Evolutionary conservation across 768 basidiomycete species (phyloP).

Genomic region (Calocybe cyanea): DNA sequence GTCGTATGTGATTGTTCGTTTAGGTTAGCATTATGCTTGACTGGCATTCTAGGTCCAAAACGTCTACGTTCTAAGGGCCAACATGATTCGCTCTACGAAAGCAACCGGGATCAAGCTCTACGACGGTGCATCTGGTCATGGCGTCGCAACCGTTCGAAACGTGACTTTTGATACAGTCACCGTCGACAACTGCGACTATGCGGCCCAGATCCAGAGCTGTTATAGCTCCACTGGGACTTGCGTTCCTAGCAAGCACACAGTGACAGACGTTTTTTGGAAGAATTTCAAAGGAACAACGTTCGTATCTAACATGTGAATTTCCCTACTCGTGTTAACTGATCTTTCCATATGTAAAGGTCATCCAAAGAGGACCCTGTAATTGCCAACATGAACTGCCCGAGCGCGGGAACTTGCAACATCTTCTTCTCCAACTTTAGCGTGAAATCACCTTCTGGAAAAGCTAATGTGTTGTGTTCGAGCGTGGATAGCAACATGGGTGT

Average conservation of each 20-base stretch:
- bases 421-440: constrained; percentile 20
- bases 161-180: constrained; percentile 26
- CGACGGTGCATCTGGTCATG: constrained; percentile 24
- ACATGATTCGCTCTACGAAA: constrained; percentile 27
- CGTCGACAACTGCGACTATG: constrained; percentile 28
- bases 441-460: constrained; percentile 22
- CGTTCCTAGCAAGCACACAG: constrained; percentile 18
- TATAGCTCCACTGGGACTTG: constrained; percentile 24
- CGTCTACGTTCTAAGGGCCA: constrained; percentile 23
- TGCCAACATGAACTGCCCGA: constrained; percentile 26
- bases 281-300: constrained; percentile 27
- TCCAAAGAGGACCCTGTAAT: constrained; percentile 21
- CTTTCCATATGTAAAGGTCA: constrained; percentile 14
- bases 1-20: constrained; percentile 5
- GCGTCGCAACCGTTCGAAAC: constrained; percentile 26
- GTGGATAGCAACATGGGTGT: constrained; percentile 23
- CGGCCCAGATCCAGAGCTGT: constrained; percentile 28
- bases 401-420: constrained; percentile 22
- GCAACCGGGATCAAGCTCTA: constrained; percentile 30
- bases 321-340: neutral
- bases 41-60: constrained; percentile 19
- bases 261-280: constrained; percentile 23
- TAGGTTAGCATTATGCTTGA: neutral
- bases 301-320: constrained; percentile 4
- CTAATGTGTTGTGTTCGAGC: constrained; percentile 22